Evolutionary conservation across 2,329 filamentous ascomycete genomes (phyloP).

Genomic region (Fusarium poae): DNA sequence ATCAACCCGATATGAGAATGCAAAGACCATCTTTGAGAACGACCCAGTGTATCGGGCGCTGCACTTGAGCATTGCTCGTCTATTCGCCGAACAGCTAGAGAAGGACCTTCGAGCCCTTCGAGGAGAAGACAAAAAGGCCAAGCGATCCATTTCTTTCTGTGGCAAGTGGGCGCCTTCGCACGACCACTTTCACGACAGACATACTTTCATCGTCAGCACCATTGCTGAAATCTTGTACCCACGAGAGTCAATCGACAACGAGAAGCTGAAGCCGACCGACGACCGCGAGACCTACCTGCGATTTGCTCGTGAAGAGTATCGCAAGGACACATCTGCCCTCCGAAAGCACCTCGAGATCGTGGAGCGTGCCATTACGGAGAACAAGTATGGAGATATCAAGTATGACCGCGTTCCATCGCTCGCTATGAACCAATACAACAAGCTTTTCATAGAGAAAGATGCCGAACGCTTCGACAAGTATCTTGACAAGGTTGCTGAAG

Average conservation of each 20-base stretch:
- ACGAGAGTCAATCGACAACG: slow-evolving; percentile 47
- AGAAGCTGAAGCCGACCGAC: slow-evolving; percentile 51
- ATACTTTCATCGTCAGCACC: slow-evolving; percentile 68
- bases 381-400: slow-evolving; percentile 63
- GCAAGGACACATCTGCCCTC: slow-evolving; percentile 64
- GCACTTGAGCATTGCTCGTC: slow-evolving; percentile 65
- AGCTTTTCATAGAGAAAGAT: slow-evolving; percentile 65
- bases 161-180: slow-evolving; percentile 72
- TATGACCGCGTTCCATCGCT: slow-evolving; percentile 69
- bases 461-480: slow-evolving; percentile 63
- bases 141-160: slow-evolving; percentile 65
- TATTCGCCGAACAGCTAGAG: slow-evolving; percentile 69
- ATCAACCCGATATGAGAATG: slow-evolving; percentile 56
- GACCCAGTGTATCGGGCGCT: slow-evolving; percentile 64
- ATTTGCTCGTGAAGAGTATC: slow-evolving; percentile 66
- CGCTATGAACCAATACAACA: slow-evolving; percentile 67
- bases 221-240: slow-evolving; percentile 69
- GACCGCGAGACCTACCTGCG: slow-evolving; percentile 66
- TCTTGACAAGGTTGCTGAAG: slow-evolving; percentile 61
- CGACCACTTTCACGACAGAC: slow-evolving; percentile 68
- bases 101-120: slow-evolving; percentile 60
- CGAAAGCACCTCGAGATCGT: slow-evolving; percentile 66
- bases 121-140: slow-evolving; percentile 55
- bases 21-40: slow-evolving; percentile 57
- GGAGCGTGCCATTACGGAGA: slow-evolving; percentile 63